Conservation (phyloP, 2,329 filamentous ascomycete genomes). For the Gaeumannomyces sp. region DNA sequence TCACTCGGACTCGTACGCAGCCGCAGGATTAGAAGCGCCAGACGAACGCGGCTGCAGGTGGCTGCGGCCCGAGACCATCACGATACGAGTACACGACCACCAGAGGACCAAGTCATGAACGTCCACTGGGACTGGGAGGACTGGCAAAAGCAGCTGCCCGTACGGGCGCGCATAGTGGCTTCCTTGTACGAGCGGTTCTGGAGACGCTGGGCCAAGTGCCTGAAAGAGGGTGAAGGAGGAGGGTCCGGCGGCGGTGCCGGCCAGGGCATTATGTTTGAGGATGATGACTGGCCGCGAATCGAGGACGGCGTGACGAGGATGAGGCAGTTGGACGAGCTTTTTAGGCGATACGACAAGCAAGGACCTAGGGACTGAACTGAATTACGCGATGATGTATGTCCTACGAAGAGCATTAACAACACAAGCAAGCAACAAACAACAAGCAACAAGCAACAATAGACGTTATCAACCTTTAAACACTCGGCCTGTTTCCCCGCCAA, state of each 20-base stretch:
- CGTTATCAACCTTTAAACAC: neutral
- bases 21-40: neutral
- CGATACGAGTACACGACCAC: slow-evolving; percentile 45
- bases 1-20: slow-evolving; percentile 23
- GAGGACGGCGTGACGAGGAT: slow-evolving; percentile 6
- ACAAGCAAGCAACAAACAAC: neutral
- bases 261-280: neutral
- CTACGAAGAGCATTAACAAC: neutral
- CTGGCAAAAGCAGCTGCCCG: slow-evolving; percentile 39
- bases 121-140: slow-evolving; percentile 39
- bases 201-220: neutral
- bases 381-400: neutral
- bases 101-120: slow-evolving; percentile 35
- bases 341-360: slow-evolving; percentile 4
- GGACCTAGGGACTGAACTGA: neutral
- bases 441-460: neutral
- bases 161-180: slow-evolving; percentile 42
- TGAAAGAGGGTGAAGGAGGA: neutral
- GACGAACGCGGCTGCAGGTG: neutral
- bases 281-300: slow-evolving; percentile 9
- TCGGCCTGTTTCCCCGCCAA: neutral
- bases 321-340: slow-evolving; percentile 8
- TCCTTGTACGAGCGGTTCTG: slow-evolving; percentile 52
- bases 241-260: no score
- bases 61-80: slow-evolving; percentile 24